Conservation (phyloP, 1,139 yeast species). For the Lodderomyces metapsilosis region DNA sequence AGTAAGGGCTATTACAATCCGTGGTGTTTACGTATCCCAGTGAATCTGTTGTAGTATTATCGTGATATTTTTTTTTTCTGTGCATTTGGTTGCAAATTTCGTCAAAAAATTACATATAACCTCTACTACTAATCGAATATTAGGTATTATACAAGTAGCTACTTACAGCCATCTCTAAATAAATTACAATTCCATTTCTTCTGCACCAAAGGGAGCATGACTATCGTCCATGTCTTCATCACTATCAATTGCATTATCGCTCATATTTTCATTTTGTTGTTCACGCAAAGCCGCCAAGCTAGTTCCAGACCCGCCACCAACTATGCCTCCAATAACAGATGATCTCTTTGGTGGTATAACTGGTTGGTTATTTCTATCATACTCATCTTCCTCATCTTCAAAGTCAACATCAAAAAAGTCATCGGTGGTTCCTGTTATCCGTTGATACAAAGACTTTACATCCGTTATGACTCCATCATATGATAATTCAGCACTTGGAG, state of each 20-base stretch:
- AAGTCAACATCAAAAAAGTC: slow-evolving; percentile 95
- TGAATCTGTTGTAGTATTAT: no score
- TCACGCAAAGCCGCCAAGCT: slow-evolving; percentile 19
- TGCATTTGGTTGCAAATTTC: no score
- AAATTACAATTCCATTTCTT: slow-evolving; percentile 62
- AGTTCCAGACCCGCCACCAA: slow-evolving; percentile 16
- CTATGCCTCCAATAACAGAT: slow-evolving; percentile 17
- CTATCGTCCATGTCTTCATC: slow-evolving; percentile 52
- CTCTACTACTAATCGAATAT: no score
- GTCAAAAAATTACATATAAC: no score
- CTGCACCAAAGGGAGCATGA: slow-evolving; percentile 64
- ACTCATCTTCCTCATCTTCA: slow-evolving; percentile 83
- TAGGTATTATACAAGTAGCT: background rate
- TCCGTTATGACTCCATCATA: slow-evolving; percentile 88
- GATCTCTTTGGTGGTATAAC: slow-evolving; percentile 10
- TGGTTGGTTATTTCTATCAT: slow-evolving; percentile 15
- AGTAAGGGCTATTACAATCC: no score
- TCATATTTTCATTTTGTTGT: slow-evolving; percentile 26
- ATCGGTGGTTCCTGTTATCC: slow-evolving; percentile 87
- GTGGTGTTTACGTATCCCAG: no score
- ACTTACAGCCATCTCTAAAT: background rate
- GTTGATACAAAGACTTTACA: slow-evolving; percentile 70
- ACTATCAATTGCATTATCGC: slow-evolving; percentile 37
- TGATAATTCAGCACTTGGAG: slow-evolving; percentile 82
- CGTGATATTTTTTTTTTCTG: no score